phyloP scores from a whole-genome alignment of 208 protist genomes.

The Crithidia fasciculata region DNA sequence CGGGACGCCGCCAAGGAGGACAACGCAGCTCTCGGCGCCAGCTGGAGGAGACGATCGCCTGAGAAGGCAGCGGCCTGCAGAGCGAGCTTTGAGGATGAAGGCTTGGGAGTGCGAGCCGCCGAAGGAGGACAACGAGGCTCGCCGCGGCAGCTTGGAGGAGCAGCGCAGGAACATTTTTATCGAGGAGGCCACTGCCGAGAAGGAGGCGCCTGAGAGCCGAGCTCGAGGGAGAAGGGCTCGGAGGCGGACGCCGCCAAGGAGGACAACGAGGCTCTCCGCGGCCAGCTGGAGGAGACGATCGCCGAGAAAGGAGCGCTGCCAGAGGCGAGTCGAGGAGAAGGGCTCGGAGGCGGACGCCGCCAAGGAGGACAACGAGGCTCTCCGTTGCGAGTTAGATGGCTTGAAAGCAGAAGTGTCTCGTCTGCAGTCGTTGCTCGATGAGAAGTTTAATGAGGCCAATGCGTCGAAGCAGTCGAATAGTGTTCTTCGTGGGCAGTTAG shows the following conservation, averaged over 20 bases:
- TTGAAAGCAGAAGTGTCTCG: constrained; percentile 6
- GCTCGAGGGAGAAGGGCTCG: constrained; percentile 21
- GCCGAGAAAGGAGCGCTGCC: constrained; percentile 27
- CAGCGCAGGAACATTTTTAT: too few relatives aligned
- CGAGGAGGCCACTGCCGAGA: constrained; percentile 27
- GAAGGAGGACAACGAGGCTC: too few relatives aligned
- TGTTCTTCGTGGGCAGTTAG: neutral
- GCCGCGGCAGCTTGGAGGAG: too few relatives aligned
- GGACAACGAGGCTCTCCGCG: constrained; percentile 12
- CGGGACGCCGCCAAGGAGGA: too few relatives aligned
- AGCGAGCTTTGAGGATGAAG: too few relatives aligned
- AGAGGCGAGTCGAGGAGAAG: constrained; percentile 29
- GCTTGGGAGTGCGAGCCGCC: too few relatives aligned
- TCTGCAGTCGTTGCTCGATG: constrained; percentile 1
- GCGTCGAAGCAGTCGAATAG: neutral
- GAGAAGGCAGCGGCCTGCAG: too few relatives aligned
- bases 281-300: neutral
- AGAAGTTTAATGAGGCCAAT: constrained; percentile 3
- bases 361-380: constrained; percentile 10
- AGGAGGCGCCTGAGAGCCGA: constrained; percentile 27
- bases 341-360: constrained; percentile 5
- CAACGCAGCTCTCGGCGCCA: too few relatives aligned
- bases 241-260: constrained; percentile 10
- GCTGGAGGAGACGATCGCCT: too few relatives aligned
- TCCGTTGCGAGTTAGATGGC: constrained; percentile 5